Conservation (phyloP, 768 basidiomycete species). For the Omphalotus guepiniiformis region DNA sequence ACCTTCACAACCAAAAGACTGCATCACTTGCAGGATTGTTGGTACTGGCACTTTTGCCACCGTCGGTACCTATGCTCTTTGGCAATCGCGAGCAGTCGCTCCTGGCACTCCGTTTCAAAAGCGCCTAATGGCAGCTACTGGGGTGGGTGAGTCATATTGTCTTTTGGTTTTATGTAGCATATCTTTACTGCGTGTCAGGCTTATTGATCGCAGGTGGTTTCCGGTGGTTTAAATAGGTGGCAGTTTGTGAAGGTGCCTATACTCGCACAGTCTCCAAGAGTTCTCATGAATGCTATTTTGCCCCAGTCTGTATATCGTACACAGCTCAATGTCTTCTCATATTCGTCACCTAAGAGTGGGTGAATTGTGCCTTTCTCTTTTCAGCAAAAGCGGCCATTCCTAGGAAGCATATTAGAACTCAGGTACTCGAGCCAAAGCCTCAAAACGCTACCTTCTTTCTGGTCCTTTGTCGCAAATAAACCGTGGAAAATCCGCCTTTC, state of each 20-base stretch:
- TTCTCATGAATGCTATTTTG: not conserved
- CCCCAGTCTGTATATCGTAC: not conserved
- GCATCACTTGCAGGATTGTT: conserved; percentile 65
- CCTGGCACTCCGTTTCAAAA: conserved; percentile 62
- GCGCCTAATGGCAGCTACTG: conserved; percentile 55
- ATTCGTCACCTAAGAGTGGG: conserved; percentile 39
- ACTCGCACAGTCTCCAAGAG: not conserved
- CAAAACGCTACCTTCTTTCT: conserved; percentile 78
- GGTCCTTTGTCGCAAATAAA: conserved; percentile 89
- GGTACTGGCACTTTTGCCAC: conserved; percentile 61
- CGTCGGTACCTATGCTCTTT: conserved; percentile 64
- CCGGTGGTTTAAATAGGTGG: conserved; percentile 14
- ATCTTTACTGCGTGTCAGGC: conserved; percentile 35
- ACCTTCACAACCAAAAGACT: conserved; percentile 35
- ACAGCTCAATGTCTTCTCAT: conserved; percentile 3
- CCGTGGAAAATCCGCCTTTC: conserved; percentile 90
- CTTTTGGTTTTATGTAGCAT: not conserved
- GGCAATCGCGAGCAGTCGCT: conserved; percentile 56
- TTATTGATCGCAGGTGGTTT: conserved; percentile 19
- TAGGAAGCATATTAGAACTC: conserved; percentile 22
- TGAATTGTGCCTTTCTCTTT: conserved; percentile 86
- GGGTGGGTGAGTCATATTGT: conserved; percentile 44
- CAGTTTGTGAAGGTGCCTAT: not conserved
- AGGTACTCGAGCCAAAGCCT: not conserved
- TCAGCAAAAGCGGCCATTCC: conserved; percentile 95